These are phyloP conservation scores for Monosporascus sp. DNA, from an alignment of 2,329 filamentous ascomycete species.

Conservation along the genomic window DNA sequence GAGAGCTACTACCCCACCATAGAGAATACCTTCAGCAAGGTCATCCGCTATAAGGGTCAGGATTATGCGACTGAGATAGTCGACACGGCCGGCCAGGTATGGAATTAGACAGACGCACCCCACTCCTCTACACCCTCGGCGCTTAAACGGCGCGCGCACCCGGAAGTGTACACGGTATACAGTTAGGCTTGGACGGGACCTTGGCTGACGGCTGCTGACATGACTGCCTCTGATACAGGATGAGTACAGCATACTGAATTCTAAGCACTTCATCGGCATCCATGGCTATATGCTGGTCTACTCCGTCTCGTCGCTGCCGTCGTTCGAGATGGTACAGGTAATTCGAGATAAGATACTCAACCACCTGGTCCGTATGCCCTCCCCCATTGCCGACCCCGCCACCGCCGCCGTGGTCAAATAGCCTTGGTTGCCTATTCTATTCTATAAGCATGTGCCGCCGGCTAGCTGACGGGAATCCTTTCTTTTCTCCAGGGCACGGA, in stretches of 20 bases:
- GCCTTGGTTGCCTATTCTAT: not conserved
- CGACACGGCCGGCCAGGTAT: constrained; percentile 90
- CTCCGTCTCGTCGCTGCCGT: constrained; percentile 89
- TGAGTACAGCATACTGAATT: constrained; percentile 97
- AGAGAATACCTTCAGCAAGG: constrained; percentile 97
- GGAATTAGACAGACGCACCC: constrained; percentile 13
- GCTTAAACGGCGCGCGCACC: not conserved
- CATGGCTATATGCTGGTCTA: constrained; percentile 99
- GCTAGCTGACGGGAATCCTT: not conserved
- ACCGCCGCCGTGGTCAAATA: too few species aligned
- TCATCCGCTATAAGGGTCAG: constrained; percentile 87
- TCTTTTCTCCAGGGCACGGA: constrained; percentile 59
- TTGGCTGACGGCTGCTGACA: constrained; percentile 6
- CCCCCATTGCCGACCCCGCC: not conserved
- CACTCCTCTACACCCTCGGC: not conserved
- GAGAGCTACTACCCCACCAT: constrained; percentile 99
- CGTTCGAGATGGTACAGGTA: constrained; percentile 95
- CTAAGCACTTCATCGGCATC: constrained; percentile 98
- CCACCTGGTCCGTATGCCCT: constrained; percentile 64
- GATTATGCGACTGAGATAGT: constrained; percentile 97
- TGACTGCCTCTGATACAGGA: constrained; percentile 51
- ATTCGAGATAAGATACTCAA: constrained; percentile 97
- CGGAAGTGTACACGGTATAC: too few species aligned
- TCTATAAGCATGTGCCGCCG: not conserved
- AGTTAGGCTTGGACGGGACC: not conserved